These are phyloP conservation scores for Bryopsis sp. DNA, from an alignment of 139 green algal genomes.

Conservation along the genomic window DNA sequence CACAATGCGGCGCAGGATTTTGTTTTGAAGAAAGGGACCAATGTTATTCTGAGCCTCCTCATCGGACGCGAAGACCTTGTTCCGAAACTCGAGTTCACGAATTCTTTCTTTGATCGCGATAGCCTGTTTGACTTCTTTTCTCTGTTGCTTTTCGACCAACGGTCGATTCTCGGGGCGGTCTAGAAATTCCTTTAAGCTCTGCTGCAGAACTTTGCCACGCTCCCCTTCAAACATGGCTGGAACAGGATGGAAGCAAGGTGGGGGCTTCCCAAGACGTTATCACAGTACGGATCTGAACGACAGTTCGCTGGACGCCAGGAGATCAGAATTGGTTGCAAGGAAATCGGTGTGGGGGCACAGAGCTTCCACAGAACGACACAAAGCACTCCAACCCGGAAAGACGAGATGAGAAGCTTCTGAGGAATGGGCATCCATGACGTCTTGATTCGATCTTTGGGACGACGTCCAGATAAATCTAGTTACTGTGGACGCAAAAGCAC, in stretches of 20 bases:
- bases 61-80: background rate
- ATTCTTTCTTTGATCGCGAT: background rate
- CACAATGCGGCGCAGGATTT: constrained; percentile 15
- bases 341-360: background rate
- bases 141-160: background rate
- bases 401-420: too few species aligned
- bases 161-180: background rate
- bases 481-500: background rate
- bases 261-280: background rate
- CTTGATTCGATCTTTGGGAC: too few species aligned
- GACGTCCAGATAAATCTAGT: too few species aligned
- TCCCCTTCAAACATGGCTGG: background rate
- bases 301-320: background rate
- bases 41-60: constrained; percentile 2
- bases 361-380: background rate
- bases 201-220: background rate
- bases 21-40: constrained; percentile 12
- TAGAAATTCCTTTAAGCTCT: background rate
- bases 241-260: background rate
- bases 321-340: background rate
- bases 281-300: background rate
- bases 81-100: background rate
- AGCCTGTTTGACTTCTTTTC: background rate
- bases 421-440: too few species aligned
- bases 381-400: background rate